phyloP scores from a whole-genome alignment of 2,329 filamentous ascomycete species.

The Arthroderma sp. region DNA sequence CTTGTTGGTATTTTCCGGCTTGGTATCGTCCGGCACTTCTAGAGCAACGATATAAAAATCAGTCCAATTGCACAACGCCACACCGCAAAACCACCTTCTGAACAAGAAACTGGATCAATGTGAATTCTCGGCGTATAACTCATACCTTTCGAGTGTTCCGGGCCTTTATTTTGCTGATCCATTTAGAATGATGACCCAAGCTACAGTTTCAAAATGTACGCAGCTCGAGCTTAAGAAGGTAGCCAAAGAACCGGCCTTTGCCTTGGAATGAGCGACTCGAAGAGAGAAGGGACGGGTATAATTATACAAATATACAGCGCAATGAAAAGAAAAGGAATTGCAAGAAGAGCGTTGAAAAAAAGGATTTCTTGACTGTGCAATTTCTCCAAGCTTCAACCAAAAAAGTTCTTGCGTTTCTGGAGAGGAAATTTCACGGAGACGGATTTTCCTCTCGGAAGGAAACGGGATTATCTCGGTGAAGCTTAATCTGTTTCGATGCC shows the following conservation, averaged over 20 bases:
- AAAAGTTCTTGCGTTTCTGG: background rate
- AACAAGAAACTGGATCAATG: constrained; percentile 1
- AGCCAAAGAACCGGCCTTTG: constrained; percentile 6
- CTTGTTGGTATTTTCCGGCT: constrained; percentile 9
- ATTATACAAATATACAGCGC: constrained; percentile 11
- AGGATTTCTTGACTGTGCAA: background rate
- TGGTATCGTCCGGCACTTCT: constrained; percentile 11
- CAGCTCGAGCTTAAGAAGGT: constrained; percentile 6
- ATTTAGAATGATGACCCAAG: constrained; percentile 19
- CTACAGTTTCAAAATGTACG: constrained; percentile 4
- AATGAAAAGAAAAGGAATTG: constrained; percentile 11
- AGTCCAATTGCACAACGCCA: background rate
- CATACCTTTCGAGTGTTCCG: constrained; percentile 32
- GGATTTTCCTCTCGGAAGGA: constrained; percentile 29
- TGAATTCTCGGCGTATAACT: background rate
- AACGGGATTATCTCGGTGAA: constrained; percentile 16
- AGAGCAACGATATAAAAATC: background rate
- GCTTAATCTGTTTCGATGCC: background rate
- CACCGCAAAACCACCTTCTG: background rate
- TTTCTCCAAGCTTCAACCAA: background rate
- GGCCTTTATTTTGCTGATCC: constrained; percentile 30
- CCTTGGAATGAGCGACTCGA: constrained; percentile 5
- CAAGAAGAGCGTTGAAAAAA: constrained; percentile 9
- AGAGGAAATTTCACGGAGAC: constrained; percentile 30
- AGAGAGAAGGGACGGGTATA: constrained; percentile 4